Percentiles rank a stretch among this genome's conserved stretches.
phyloP scores from a whole-genome alignment of 352 stramenopile species.

The Phytopythium boreale region DNA sequence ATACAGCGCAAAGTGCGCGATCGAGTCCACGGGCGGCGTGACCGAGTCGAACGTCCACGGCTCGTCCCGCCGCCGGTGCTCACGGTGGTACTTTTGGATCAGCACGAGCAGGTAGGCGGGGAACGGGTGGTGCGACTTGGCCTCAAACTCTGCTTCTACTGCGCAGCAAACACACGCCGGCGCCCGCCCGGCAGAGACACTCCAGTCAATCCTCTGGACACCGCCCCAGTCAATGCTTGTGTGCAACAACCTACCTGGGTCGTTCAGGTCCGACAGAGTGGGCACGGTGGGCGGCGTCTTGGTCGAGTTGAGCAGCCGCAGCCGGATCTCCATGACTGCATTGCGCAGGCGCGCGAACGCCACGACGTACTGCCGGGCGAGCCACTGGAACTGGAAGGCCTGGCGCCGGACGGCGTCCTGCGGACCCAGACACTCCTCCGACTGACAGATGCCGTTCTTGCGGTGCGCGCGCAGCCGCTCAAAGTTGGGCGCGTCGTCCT shows the following conservation, averaged over 20 bases:
- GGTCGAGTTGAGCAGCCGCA: constrained; percentile 35
- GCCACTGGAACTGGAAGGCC: constrained; percentile 72
- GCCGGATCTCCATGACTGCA: constrained; percentile 46
- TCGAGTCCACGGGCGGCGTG: constrained; percentile 74
- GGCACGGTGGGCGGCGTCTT: constrained; percentile 23
- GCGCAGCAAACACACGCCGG: constrained; percentile 22
- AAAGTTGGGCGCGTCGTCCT: constrained; percentile 55
- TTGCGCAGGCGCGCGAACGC: constrained; percentile 50
- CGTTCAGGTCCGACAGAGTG: constrained; percentile 47
- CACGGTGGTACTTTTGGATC: constrained; percentile 85
- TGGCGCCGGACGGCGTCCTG: constrained; percentile 38
- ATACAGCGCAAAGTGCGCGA: constrained; percentile 78
- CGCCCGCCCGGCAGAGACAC: background rate
- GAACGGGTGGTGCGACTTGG: constrained; percentile 75
- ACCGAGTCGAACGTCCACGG: constrained; percentile 52
- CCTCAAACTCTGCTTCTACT: constrained; percentile 87
- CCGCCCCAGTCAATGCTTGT: background rate
- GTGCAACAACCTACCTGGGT: constrained; percentile 39
- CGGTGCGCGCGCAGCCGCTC: constrained; percentile 27
- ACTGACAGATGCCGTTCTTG: constrained; percentile 9
- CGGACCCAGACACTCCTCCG: constrained; percentile 19
- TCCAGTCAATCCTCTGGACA: background rate
- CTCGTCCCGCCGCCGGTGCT: constrained; percentile 42
- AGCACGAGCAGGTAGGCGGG: constrained; percentile 68
- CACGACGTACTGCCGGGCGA: constrained; percentile 61